Conservation (phyloP, 1,284 basidiomycete genomes). For the Apiotrichum mycotoxinovorans region DNA sequence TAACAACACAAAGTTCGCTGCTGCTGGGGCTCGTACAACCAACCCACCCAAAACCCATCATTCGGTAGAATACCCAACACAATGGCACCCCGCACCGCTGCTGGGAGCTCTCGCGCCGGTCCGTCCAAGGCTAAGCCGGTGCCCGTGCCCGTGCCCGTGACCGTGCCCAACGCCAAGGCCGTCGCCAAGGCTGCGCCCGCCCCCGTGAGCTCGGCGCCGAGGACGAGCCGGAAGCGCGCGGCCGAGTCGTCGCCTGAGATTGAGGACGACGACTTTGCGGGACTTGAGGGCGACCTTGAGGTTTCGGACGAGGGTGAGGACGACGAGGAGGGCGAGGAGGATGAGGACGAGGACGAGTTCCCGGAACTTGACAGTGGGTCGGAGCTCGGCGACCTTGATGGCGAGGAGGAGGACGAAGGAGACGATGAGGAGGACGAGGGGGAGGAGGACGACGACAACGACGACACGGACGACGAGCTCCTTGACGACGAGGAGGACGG, state of each 20-base stretch:
- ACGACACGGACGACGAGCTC: slow-evolving; percentile 38
- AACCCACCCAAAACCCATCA: background rate
- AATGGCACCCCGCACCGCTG: slow-evolving; percentile 15
- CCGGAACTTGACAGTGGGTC: slow-evolving; percentile 53
- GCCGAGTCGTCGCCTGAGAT: slow-evolving; percentile 8
- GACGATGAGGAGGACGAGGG: slow-evolving; percentile 4
- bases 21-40: too few relatives aligned
- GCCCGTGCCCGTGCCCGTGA: background rate
- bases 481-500: slow-evolving; percentile 44
- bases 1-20: too few relatives aligned
- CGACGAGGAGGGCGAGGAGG: slow-evolving; percentile 31
- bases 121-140: slow-evolving; percentile 1
- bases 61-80: background rate
- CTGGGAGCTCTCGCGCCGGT: slow-evolving; percentile 5
- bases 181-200: background rate
- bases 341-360: slow-evolving; percentile 48
- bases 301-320: slow-evolving; percentile 23
- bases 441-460: slow-evolving; percentile 19
- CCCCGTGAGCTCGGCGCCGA: background rate
- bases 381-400: slow-evolving; percentile 51
- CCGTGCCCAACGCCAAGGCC: slow-evolving; percentile 6
- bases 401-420: slow-evolving; percentile 30
- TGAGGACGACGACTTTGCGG: slow-evolving; percentile 27
- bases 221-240: slow-evolving; percentile 13
- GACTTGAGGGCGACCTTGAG: slow-evolving; percentile 34